Evolutionary conservation across 306 rosid genomes (phyloP), one percentile per base, ranked within the genome.

Genomic region (Abrus precatorius): DNA sequence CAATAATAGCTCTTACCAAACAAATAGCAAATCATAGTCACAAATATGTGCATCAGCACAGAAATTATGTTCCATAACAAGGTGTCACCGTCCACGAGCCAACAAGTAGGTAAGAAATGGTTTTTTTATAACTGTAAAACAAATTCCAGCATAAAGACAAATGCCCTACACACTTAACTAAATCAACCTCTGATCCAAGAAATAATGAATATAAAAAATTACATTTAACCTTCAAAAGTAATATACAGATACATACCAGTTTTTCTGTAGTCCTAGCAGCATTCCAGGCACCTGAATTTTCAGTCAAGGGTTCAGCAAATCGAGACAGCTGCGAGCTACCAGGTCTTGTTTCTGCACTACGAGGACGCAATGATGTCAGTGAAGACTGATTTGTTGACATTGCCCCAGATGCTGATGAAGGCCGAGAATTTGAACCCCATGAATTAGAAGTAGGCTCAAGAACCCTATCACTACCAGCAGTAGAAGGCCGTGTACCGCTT

Each of bases 251-350:
- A 44, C 78, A 80, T 86, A 96, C 98, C 97, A 90, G 83, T 84
- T 86, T 96, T 74, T 90, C 98, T 9, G 97, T 87, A 66, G 98
- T 86, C 80, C 92, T 89, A 57, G 93, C 84, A 69, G 82, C 85
- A 88, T 66, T 85, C 99, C 99, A 96, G 48, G 95, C 92, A 63
- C 70, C 94, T 57, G 94, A 75, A 86, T 77, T 91, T 72, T 96
- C 98, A 81, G 86, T 34, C 49, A 59, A 86, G 45, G 87, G 85
- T 72, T 95, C 99, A 13, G 99, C 99, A 89, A 95, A 93, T 44
- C 98, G 88, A 57, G 99, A 96, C 86, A 96, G 85, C 78, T 96
- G 98, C 9, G 99, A 96, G 80, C 97, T 96, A 74, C 97, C 94
- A 38, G 98, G 98, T 82, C 98, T 91, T 70, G 97, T 92, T 80